Evolutionary conservation across 352 stramenopile species (phyloP).

Genomic region (Phytopythium ostracodes): DNA sequence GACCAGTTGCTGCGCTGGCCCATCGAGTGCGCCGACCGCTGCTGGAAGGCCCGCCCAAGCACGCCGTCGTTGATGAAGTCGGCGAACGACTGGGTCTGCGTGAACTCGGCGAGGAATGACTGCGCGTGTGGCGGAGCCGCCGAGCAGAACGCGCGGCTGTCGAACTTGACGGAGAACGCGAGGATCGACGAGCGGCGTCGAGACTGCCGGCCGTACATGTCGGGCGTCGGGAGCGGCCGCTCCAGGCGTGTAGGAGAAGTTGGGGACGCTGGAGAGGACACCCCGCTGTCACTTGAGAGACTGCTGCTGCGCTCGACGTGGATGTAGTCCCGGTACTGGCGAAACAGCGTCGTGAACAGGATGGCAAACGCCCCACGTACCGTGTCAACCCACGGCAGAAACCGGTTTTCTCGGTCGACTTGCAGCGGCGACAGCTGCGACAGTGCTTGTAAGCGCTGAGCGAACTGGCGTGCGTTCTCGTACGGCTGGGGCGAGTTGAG

Average conservation of each 20-base stretch:
- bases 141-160: constrained; percentile 38
- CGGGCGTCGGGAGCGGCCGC: constrained; percentile 15
- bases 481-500: constrained; percentile 44
- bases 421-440: constrained; percentile 50
- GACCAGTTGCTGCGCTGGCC: constrained; percentile 13
- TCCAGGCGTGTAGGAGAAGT: background rate
- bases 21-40: background rate
- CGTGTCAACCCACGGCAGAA: constrained; percentile 55
- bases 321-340: constrained; percentile 48
- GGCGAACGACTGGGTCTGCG: constrained; percentile 55
- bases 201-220: constrained; percentile 18
- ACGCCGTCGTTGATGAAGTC: constrained; percentile 64
- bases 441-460: constrained; percentile 46
- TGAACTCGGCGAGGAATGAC: constrained; percentile 47
- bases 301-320: constrained; percentile 25
- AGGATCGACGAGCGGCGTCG: constrained; percentile 41
- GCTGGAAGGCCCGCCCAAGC: constrained; percentile 28
- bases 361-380: constrained; percentile 53
- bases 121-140: constrained; percentile 12
- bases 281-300: background rate
- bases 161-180: constrained; percentile 51
- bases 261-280: background rate
- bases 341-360: constrained; percentile 65
- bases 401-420: constrained; percentile 33
- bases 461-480: constrained; percentile 55